A percentile compares a stretch with the other conserved stretches of the same genome.
phyloP scores from a whole-genome alignment of 768 basidiomycete species.

The Xerocomus potaroensis region DNA sequence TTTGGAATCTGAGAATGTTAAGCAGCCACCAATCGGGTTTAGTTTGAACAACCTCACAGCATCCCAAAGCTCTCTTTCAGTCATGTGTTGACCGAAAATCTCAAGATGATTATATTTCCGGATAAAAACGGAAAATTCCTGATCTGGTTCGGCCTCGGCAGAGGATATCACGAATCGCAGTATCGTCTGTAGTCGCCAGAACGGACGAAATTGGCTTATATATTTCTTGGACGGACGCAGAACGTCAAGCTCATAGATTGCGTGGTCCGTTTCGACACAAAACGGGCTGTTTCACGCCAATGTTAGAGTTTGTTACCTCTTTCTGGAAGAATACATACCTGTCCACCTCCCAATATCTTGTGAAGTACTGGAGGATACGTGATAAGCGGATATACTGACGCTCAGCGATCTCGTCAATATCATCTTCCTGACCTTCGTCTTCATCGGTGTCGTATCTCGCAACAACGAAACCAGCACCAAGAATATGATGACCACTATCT shows the following conservation, averaged over 20 bases:
- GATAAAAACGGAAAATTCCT: conserved; percentile 35
- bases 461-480: conserved; percentile 52
- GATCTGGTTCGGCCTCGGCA: conserved; percentile 20
- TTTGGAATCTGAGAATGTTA: conserved; percentile 15
- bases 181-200: conserved; percentile 48
- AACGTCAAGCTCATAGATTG: conserved; percentile 55
- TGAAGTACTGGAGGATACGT: conserved; percentile 42
- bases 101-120: conserved; percentile 22
- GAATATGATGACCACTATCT: conserved; percentile 38
- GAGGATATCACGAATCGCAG: conserved; percentile 45
- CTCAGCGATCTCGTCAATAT: conserved; percentile 30
- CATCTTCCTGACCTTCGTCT: conserved; percentile 60
- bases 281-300: conserved; percentile 43
- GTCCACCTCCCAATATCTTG: conserved; percentile 47
- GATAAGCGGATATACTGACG: conserved; percentile 43
- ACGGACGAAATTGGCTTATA: conserved; percentile 36
- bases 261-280: conserved; percentile 59
- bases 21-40: background rate
- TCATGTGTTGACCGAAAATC: conserved; percentile 16
- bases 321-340: conserved; percentile 41
- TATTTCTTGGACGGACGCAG: conserved; percentile 44
- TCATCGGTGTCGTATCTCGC: conserved; percentile 51
- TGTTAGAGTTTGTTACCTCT: background rate
- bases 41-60: conserved; percentile 12
- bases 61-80: conserved; percentile 27